phyloP scores from a whole-genome alignment of 2,329 filamentous ascomycete genomes.

The Hymenoscyphus infarciens region DNA sequence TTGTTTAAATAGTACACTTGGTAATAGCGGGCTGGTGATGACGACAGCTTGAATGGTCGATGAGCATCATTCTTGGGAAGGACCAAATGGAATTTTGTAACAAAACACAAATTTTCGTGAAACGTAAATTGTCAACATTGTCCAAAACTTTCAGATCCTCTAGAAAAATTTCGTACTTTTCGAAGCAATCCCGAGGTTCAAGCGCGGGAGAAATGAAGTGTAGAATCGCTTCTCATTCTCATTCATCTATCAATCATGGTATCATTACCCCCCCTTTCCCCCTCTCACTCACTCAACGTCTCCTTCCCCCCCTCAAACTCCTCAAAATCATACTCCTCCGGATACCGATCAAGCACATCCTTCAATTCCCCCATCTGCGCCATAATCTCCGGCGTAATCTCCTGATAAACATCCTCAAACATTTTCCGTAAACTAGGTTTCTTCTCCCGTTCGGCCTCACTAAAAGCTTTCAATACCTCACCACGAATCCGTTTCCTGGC shows the following conservation, averaged over 20 bases:
- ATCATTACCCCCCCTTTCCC: not conserved
- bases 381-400: slow-evolving; percentile 73
- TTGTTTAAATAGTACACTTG: too few species aligned
- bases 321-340: slow-evolving; percentile 82
- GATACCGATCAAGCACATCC: slow-evolving; percentile 78
- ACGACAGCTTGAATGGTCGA: not conserved
- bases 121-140: not conserved
- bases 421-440: slow-evolving; percentile 67
- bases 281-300: slow-evolving; percentile 17
- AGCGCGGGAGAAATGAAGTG: not conserved
- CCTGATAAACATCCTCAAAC: slow-evolving; percentile 89
- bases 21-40: not conserved
- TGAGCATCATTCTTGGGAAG: not conserved
- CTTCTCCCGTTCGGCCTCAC: slow-evolving; percentile 76
- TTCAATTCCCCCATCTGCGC: slow-evolving; percentile 74
- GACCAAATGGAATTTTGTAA: not conserved
- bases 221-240: slow-evolving; percentile 13
- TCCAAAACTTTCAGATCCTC: not conserved
- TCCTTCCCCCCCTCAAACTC: slow-evolving; percentile 67
- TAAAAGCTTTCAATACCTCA: slow-evolving; percentile 79
- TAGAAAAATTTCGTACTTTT: not conserved
- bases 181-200: not conserved
- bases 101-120: not conserved
- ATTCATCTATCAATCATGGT: slow-evolving; percentile 2
- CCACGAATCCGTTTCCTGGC: slow-evolving; percentile 63